These are phyloP conservation scores for Mycosphaerella sp. DNA, from an alignment of 2,329 filamentous ascomycete genomes.

Conservation along the genomic window DNA sequence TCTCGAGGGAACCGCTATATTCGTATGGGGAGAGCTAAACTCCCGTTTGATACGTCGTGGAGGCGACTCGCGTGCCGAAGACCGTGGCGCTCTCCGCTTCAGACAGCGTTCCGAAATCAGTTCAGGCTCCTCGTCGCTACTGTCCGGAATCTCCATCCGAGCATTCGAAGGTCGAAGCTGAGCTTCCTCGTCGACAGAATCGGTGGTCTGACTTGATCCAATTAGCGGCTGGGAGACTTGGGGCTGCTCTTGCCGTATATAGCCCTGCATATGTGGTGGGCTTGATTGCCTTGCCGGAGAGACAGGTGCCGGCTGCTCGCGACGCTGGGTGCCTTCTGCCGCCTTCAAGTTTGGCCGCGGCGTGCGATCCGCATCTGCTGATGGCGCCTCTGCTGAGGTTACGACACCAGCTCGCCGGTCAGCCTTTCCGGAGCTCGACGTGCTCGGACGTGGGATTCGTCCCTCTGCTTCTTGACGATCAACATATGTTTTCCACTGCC, in stretches of 20 bases:
- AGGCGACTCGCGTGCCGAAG: constrained; percentile 18
- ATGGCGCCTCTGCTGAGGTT: neutral
- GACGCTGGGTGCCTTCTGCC: neutral
- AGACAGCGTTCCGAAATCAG: constrained; percentile 39
- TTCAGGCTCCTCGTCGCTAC: constrained; percentile 38
- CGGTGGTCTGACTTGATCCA: constrained; percentile 42
- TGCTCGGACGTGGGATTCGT: neutral
- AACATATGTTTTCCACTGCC: constrained; percentile 27
- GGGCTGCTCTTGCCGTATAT: neutral
- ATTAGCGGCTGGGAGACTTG: neutral
- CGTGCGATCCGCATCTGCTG: neutral
- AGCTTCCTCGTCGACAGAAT: constrained; percentile 17
- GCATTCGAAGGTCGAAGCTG: constrained; percentile 9
- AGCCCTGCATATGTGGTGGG: neutral
- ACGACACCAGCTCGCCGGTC: neutral
- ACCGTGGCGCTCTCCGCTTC: constrained; percentile 38
- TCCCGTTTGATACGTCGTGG: constrained; percentile 27
- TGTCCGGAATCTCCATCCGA: constrained; percentile 6
- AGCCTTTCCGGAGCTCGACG: neutral
- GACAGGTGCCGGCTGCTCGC: neutral
- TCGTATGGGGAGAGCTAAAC: constrained; percentile 19
- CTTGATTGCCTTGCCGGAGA: neutral
- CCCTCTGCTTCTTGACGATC: constrained; percentile 6
- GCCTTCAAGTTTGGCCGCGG: neutral
- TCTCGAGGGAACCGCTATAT: constrained; percentile 38